phyloP scores from a whole-genome alignment of 306 rosid species.

The Corylus avellana region DNA sequence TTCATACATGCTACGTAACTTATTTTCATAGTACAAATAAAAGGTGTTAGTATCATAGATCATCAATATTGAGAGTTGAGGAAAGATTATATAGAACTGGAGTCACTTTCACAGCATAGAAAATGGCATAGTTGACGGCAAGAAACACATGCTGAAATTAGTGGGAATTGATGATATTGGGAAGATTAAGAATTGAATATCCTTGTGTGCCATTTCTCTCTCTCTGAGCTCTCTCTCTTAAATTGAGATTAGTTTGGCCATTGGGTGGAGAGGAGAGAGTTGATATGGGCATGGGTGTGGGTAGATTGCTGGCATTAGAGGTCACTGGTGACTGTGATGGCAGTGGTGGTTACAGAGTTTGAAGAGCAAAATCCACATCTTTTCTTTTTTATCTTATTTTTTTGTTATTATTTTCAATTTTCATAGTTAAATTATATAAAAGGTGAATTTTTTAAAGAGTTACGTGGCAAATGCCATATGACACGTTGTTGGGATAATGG shows the following conservation, averaged over 20 bases:
- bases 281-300: neutral
- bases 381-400: neutral
- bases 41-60: neutral
- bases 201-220: neutral
- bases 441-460: neutral
- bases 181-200: neutral
- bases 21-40: neutral
- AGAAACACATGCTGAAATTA: neutral
- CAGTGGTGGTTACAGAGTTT: neutral
- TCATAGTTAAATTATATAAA: too few relatives aligned
- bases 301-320: neutral
- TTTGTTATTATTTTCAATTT: neutral
- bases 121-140: neutral
- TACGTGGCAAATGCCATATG: neutral
- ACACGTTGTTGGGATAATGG: neutral
- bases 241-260: too few relatives aligned
- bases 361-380: neutral
- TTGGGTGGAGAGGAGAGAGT: neutral
- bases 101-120: neutral
- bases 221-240: too few relatives aligned
- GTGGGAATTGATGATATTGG: neutral
- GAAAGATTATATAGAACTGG: neutral
- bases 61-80: neutral
- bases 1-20: neutral
- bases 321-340: neutral